A percentile compares a stretch with the other conserved stretches of the same genome.
These are phyloP conservation scores for Lyophyllum decastes DNA, from an alignment of 768 basidiomycete species.

Conservation along the genomic window DNA sequence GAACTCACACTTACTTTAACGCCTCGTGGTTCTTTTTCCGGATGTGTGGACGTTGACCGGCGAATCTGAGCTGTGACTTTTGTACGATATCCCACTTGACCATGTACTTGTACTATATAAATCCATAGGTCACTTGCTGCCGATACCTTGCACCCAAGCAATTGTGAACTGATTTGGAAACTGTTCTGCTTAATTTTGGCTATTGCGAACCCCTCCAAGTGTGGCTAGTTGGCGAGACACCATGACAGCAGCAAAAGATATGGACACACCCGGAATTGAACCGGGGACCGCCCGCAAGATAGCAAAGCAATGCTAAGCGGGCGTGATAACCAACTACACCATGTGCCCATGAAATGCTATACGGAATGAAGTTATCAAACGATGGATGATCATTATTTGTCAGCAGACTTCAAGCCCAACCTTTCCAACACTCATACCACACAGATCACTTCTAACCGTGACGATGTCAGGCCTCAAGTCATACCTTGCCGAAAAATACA, in stretches of 20 bases:
- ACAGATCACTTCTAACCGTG: background rate
- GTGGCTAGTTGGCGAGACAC: too few relatives aligned
- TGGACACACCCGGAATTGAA: too few relatives aligned
- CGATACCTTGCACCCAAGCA: too few relatives aligned
- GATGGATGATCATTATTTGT: background rate
- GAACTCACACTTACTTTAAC: background rate
- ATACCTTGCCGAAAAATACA: constrained; percentile 90
- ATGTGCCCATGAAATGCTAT: background rate
- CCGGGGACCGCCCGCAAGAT: too few relatives aligned
- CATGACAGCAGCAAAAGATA: too few relatives aligned
- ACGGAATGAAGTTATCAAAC: background rate
- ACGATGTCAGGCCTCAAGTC: constrained; percentile 64
- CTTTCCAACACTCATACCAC: background rate
- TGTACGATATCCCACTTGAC: background rate
- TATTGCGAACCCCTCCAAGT: too few relatives aligned
- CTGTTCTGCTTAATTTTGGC: too few relatives aligned
- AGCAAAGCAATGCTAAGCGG: too few relatives aligned
- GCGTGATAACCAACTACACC: too few relatives aligned
- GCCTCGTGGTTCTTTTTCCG: background rate
- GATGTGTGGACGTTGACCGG: background rate
- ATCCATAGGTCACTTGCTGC: background rate
- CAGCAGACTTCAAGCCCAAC: background rate
- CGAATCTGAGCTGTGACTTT: background rate
- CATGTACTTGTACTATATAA: background rate
- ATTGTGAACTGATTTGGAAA: too few relatives aligned